Evolutionary conservation across 148 eudicot genomes (phyloP), one percentile per base, ranked within the genome.

Genomic region (Fagopyrum homotropicum): DNA sequence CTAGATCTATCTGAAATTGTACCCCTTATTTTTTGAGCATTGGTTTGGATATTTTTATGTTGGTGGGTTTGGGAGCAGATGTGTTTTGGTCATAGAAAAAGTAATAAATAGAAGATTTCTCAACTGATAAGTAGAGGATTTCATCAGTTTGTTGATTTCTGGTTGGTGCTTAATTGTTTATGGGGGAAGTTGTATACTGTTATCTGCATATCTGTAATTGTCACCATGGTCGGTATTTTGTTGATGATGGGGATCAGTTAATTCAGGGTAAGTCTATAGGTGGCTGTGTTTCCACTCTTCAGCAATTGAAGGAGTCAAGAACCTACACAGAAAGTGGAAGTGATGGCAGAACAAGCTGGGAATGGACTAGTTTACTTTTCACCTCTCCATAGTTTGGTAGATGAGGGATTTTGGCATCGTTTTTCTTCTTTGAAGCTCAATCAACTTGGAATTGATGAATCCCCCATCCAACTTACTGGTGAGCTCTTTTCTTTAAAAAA

Each of bases 371-470:
- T 46, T 54, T n/a, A 84, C 85, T 73, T 77, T 94, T 55, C 85
- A 86, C 30, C 90, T 90, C 77, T 95, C 70, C 90, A 90, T 77
- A 92, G 96, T 77, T 74, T 80, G 45, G 86, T 88, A 3, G 97
- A 92, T 63, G 96, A 95, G 73, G 97, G 96, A 29, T 95, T 92
- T 80, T 95, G 98, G 98, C 97, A 92, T 73, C 83, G 86, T 50
- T 78, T 95, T 45, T 92, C 93, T 66, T 89, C 93, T 47, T 75
- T 95, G 81, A 95, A 95, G 89, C 98, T 95, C 77, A 90, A 95
- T 78, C 80, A 84, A 30, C 82, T 87, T 71, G 89, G 96, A 54
- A 83, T 88, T 75, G 96, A 92, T 75, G 96, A 95, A 73, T 90
- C 97, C 14, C 88, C 97, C 47, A 79, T 92, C 75, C 84, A 88